Base-by-base conservation (phyloP, 2,329 filamentous ascomycete genomes). In the Diaporthe citri region DNA sequence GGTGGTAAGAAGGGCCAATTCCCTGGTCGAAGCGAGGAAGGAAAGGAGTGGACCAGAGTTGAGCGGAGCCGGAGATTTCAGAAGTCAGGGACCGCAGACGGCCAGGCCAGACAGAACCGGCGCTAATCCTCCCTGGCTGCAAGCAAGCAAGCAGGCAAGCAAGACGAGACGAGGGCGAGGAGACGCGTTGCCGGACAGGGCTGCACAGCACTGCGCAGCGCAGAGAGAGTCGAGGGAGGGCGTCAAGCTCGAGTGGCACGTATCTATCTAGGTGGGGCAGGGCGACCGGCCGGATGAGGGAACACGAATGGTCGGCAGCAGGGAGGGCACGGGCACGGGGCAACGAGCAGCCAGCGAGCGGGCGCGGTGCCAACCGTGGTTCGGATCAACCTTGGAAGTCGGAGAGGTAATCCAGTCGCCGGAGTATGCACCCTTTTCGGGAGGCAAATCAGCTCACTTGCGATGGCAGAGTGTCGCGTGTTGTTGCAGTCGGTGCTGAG, bases 401-500 rank as follows among this genome's bases (percentile, higher is more conserved):
- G 46, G 64, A 52, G 31, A 52, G 22, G 31, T 25, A n/a, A 10
- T 52, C 41, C 46, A 25, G 64, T 67, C 31, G 64, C 64, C 64
- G 64, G 64, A 52, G 64, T 31, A 67, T 39, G 64, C 64, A 39
- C 64, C 64, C 64, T 28, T 25, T 52, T 67, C 46, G 46, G 64
- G 64, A 67, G 64, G 64, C 46, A 39, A 67, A 52, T 46, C 64
- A 52, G 46, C 31, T 52, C 22, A 52, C 28, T 67, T 67, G 64
- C 46, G n/a, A 67, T 52, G 64, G 46, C 31, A 52, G 64, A 67
- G 46, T 67, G 64, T 67, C 64, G 64, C 64, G 64, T 67, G 64
- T 67, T 51, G 64, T 67, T 52, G 64, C 64, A 67, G 64, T 67
- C 64, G 64, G 64, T 67, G 64, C 28, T 67, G 64, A 39, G 46